Evolutionary conservation across 2,329 filamentous ascomycete genomes (phyloP).

Genomic region (Mycogone perniciosa): DNA sequence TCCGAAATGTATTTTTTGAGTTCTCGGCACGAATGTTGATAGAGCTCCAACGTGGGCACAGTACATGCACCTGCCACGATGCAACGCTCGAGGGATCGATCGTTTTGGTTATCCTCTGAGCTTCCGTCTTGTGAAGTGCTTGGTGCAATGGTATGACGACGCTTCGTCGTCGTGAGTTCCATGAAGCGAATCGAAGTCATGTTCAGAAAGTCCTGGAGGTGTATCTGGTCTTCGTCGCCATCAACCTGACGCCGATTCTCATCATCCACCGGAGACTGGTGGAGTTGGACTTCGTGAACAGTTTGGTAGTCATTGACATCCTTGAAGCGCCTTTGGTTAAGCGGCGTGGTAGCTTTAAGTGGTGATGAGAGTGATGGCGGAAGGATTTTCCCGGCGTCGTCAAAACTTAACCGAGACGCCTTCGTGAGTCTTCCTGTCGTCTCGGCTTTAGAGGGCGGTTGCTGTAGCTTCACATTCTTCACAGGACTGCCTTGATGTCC

Average conservation of each 20-base stretch:
- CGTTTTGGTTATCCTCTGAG: conserved; percentile 38
- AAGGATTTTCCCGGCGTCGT: conserved; percentile 35
- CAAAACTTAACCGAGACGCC: conserved; percentile 42
- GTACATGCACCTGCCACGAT: conserved; percentile 88
- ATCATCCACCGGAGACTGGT: conserved; percentile 35
- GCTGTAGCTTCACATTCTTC: conserved; percentile 65
- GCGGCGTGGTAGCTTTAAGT: conserved; percentile 49
- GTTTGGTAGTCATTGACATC: conserved; percentile 44
- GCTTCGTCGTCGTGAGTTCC: conserved; percentile 94
- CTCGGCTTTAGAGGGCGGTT: conserved; percentile 62
- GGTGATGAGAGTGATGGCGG: conserved; percentile 43
- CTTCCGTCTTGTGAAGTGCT: conserved; percentile 38
- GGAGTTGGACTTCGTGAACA: conserved; percentile 37
- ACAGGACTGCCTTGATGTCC: conserved; percentile 69
- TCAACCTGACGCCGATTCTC: conserved; percentile 40
- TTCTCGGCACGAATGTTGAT: conserved; percentile 92
- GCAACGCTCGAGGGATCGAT: conserved; percentile 63
- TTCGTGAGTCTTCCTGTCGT: conserved; percentile 54
- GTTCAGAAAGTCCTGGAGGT: conserved; percentile 86
- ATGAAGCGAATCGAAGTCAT: conserved; percentile 97
- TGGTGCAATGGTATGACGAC: conserved; percentile 73
- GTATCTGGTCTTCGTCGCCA: conserved; percentile 57
- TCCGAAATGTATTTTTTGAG: conserved; percentile 96
- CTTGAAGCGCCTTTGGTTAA: conserved; percentile 48
- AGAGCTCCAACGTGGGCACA: conserved; percentile 86